Percentiles rank a stretch among this genome's conserved stretches.
Conservation (phyloP, 345 rosid species). For the Salix udensis region DNA sequence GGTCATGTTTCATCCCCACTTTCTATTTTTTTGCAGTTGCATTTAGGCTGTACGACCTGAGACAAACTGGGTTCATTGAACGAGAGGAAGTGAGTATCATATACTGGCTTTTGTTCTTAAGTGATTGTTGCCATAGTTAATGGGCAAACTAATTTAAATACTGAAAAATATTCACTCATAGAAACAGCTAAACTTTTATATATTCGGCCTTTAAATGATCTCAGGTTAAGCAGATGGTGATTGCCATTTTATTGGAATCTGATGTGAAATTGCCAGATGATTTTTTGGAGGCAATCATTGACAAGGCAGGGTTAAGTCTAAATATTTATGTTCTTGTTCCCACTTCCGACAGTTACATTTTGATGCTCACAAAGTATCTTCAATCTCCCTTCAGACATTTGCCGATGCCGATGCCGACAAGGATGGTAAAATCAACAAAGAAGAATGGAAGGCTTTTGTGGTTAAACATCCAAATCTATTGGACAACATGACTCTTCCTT, state of each 20-base stretch:
- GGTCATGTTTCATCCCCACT: not conserved
- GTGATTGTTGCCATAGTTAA: not conserved
- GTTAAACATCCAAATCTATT: slow-evolving; percentile 52
- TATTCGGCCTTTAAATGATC: not conserved
- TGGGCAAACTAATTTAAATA: not conserved
- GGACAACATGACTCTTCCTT: slow-evolving; percentile 82
- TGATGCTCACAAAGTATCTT: not conserved
- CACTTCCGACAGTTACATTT: not conserved
- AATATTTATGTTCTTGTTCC: slow-evolving; percentile 3
- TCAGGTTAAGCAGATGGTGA: slow-evolving; percentile 85
- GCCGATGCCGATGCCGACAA: slow-evolving; percentile 59
- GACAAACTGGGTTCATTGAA: slow-evolving; percentile 80
- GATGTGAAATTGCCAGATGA: slow-evolving; percentile 51
- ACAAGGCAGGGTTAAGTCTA: slow-evolving; percentile 39
- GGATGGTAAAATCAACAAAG: slow-evolving; percentile 64
- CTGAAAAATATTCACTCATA: not conserved
- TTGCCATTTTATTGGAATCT: slow-evolving; percentile 67
- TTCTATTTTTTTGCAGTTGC: slow-evolving; percentile 53
- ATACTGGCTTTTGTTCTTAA: not conserved
- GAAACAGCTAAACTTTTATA: not conserved
- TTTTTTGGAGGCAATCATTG: slow-evolving; percentile 61
- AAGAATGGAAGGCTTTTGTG: slow-evolving; percentile 64
- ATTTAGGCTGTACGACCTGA: slow-evolving; percentile 75
- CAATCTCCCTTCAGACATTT: slow-evolving; percentile 51
- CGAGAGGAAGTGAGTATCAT: slow-evolving; percentile 64